phyloP scores from a whole-genome alignment of 2,329 filamentous ascomycete species.

The Ophiostoma fasciatum region DNA sequence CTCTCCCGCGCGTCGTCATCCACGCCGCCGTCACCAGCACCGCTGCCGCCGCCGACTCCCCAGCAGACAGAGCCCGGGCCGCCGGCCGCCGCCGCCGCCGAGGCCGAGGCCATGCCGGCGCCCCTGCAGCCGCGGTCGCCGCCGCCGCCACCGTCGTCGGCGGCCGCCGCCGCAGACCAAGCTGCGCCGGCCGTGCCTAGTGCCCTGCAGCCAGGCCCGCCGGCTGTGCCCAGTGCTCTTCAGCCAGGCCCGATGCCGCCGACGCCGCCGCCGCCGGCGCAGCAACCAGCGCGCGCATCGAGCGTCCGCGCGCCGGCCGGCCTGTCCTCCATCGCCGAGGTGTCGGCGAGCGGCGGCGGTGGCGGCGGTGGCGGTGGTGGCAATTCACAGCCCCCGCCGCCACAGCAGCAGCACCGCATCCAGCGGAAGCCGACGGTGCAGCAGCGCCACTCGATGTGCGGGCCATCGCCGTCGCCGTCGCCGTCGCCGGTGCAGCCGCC shows the following conservation, averaged over 20 bases:
- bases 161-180: too few species aligned
- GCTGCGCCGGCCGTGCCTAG: background rate
- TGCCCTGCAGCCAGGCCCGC: too few species aligned
- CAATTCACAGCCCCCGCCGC: background rate
- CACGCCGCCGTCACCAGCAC: too few species aligned
- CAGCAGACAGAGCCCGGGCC: too few species aligned
- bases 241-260: too few species aligned
- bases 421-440: conserved; percentile 6
- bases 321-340: conserved; percentile 9
- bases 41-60: too few species aligned
- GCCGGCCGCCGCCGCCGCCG: too few species aligned
- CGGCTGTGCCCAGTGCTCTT: too few species aligned
- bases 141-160: too few species aligned
- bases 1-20: too few species aligned
- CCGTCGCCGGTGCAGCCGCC: background rate
- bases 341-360: conserved; percentile 10
- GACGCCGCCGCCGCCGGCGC: background rate
- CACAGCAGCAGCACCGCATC: background rate
- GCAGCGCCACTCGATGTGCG: too few species aligned
- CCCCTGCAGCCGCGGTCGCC: conserved; percentile 4
- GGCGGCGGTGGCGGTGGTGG: too few species aligned
- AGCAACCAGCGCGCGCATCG: background rate
- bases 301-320: background rate
- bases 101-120: conserved; percentile 1
- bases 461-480: background rate